Evolutionary conservation across 1,284 basidiomycete genomes (phyloP).

Genomic region (Porodaedalea pini): DNA sequence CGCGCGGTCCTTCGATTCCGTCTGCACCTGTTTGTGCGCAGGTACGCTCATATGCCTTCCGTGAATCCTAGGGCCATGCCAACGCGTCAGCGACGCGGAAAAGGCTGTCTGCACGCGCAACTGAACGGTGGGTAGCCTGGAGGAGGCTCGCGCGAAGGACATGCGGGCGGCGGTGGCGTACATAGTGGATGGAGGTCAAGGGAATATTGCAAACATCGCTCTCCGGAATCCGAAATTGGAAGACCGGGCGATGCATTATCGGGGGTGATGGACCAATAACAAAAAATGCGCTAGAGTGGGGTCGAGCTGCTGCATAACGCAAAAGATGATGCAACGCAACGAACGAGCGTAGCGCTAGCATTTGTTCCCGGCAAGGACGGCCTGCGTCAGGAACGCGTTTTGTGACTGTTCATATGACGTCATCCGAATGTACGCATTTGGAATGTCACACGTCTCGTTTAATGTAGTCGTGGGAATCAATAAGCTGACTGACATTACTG

Average conservation of each 20-base stretch:
- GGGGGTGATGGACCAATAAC: neutral
- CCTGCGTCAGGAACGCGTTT: too few relatives aligned
- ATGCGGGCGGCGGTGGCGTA: neutral
- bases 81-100: neutral
- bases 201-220: too few relatives aligned
- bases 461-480: too few relatives aligned
- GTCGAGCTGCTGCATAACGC: too few relatives aligned
- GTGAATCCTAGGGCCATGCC: neutral
- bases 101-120: too few relatives aligned
- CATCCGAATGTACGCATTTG: too few relatives aligned
- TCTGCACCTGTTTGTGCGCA: neutral
- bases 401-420: too few relatives aligned
- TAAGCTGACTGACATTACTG: too few relatives aligned
- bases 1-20: constrained; percentile 1
- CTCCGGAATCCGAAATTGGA: neutral
- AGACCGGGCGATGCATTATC: neutral
- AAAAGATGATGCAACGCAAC: too few relatives aligned
- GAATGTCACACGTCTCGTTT: too few relatives aligned
- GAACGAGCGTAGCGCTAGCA: too few relatives aligned
- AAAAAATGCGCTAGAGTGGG: neutral
- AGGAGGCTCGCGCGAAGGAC: neutral
- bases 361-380: too few relatives aligned
- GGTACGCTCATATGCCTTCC: neutral
- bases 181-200: neutral
- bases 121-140: neutral